phyloP scores from a whole-genome alignment of 345 rosid species.

The Melaleuca quinquenervia region DNA sequence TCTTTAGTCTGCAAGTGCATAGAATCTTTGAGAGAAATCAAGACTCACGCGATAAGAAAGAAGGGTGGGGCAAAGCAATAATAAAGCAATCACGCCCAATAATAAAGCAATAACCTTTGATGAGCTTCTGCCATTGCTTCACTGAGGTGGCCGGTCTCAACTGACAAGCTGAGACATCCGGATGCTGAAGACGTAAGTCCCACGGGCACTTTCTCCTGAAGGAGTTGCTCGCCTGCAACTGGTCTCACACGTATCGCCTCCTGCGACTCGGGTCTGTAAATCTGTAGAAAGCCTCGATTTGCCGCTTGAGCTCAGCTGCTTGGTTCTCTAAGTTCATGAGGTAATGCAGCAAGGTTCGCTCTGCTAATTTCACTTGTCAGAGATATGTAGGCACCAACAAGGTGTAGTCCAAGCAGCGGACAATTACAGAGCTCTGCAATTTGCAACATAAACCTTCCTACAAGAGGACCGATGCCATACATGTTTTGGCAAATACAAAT shows the following conservation, averaged over 20 bases:
- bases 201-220: background rate
- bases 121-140: background rate
- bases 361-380: background rate
- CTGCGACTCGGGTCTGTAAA: background rate
- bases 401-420: background rate
- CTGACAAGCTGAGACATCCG: background rate
- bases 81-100: too few species aligned
- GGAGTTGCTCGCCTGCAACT: background rate
- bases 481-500: background rate
- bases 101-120: too few species aligned
- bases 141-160: background rate
- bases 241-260: background rate
- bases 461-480: background rate
- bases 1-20: too few species aligned
- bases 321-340: too few species aligned
- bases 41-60: too few species aligned
- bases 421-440: background rate
- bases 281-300: too few species aligned
- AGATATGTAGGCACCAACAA: background rate
- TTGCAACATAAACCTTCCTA: background rate
- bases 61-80: too few species aligned
- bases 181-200: background rate
- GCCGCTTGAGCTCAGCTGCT: too few species aligned
- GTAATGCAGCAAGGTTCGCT: too few species aligned
- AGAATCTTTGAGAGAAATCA: too few species aligned